These are phyloP conservation scores for Nannizzia gypsea DNA, from an alignment of 2,329 filamentous ascomycete species.

Conservation along the genomic window DNA sequence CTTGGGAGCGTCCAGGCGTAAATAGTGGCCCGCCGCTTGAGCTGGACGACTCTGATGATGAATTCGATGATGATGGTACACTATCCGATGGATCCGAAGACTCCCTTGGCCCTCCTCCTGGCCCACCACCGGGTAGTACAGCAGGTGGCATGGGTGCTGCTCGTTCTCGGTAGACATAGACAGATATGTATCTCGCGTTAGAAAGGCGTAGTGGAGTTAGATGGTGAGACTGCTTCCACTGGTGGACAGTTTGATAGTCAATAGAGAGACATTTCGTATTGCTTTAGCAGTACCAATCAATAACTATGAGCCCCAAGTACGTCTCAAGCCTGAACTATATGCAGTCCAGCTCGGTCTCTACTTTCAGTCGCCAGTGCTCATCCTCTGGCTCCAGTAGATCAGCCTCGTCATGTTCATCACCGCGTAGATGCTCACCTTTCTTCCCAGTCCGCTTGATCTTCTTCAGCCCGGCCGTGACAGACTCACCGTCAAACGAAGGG, in stretches of 20 bases:
- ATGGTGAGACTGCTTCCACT: no score
- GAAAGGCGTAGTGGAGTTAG: no score
- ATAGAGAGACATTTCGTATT: no score
- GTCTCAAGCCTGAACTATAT: neutral
- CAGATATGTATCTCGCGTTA: no score
- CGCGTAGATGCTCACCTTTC: conserved; percentile 44
- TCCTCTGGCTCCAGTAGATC: conserved; percentile 19
- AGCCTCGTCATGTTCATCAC: conserved; percentile 9
- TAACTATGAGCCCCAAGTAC: neutral
- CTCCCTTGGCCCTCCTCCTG: neutral
- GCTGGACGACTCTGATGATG: neutral
- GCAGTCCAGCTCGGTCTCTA: neutral
- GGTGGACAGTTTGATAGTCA: neutral
- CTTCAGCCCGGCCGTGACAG: conserved; percentile 32
- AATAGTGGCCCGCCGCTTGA: neutral
- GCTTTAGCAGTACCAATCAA: no score
- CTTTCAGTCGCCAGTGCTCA: conserved; percentile 31
- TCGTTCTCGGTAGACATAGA: no score
- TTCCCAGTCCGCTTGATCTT: conserved; percentile 45
- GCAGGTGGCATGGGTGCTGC: neutral
- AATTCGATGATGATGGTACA: neutral
- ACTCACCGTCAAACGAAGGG: conserved; percentile 21
- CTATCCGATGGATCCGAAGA: neutral
- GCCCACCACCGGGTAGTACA: neutral
- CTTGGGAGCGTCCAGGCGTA: neutral